phyloP scores from a whole-genome alignment of 2,329 filamentous ascomycete species.

The Trichophyton rubrum region DNA sequence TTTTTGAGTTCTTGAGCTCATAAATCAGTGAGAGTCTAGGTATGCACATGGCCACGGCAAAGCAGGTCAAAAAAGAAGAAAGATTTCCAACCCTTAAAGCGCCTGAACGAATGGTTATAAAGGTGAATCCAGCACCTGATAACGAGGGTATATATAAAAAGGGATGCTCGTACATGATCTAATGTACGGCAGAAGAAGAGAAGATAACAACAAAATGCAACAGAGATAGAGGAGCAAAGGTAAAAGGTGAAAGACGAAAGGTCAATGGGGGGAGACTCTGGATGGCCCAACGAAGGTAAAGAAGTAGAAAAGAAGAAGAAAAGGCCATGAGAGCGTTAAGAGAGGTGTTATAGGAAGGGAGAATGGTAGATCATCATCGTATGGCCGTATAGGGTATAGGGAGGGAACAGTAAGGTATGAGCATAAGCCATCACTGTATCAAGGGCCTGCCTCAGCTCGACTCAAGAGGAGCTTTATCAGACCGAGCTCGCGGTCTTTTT shows the following conservation, averaged over 20 bases:
- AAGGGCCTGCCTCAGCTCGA: not conserved
- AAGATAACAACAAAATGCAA: not conserved
- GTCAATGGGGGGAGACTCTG: not conserved
- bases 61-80: not conserved
- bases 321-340: not conserved
- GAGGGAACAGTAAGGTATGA: not conserved
- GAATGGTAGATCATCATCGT: not conserved
- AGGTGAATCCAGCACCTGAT: slow-evolving; percentile 2
- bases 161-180: not conserved
- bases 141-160: slow-evolving; percentile 2
- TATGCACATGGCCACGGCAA: not conserved
- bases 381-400: not conserved
- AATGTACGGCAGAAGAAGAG: not conserved
- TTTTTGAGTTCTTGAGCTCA: not conserved
- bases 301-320: not conserved
- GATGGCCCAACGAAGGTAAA: not conserved
- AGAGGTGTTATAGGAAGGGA: not conserved
- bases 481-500: not conserved
- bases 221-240: not conserved
- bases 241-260: not conserved
- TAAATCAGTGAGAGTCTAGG: not conserved
- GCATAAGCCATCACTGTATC: not conserved
- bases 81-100: slow-evolving; percentile 2
- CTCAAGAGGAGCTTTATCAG: not conserved
- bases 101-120: slow-evolving; percentile 3